These are phyloP conservation scores for Boletus coccyginus DNA, from an alignment of 768 basidiomycete genomes.

Conservation along the genomic window DNA sequence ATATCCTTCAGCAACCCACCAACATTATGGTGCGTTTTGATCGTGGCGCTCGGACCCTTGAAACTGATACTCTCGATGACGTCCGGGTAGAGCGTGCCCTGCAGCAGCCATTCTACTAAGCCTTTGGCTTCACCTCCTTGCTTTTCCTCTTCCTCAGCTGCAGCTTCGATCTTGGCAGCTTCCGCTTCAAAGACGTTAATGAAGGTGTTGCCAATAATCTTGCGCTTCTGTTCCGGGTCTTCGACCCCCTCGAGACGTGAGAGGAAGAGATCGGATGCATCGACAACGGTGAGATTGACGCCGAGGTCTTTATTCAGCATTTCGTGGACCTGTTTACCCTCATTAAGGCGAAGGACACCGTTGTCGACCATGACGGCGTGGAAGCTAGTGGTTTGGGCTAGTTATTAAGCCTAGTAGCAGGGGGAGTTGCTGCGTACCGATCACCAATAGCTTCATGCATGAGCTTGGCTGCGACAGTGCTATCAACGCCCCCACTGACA, in stretches of 20 bases:
- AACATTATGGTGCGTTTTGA: constrained; percentile 99
- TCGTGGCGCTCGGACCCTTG: constrained; percentile 98
- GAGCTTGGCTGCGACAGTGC: constrained; percentile 95
- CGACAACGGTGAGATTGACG: constrained; percentile 93
- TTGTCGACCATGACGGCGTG: constrained; percentile 99
- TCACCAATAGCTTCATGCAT: constrained; percentile 99
- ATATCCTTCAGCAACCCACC: constrained; percentile 95
- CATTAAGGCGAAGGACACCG: constrained; percentile 90
- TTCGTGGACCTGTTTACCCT: constrained; percentile 84
- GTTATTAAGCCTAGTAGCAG: background rate
- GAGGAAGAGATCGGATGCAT: constrained; percentile 93
- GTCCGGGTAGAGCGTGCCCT: constrained; percentile 97
- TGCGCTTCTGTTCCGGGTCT: constrained; percentile 95
- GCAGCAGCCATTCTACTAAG: constrained; percentile 93
- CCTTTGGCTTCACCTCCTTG: constrained; percentile 74
- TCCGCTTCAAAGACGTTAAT: constrained; percentile 98
- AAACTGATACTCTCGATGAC: constrained; percentile 99
- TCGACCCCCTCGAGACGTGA: constrained; percentile 85
- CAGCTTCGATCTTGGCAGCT: constrained; percentile 83
- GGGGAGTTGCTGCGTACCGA: constrained; percentile 49
- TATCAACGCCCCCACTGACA: constrained; percentile 96
- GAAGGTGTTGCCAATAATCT: constrained; percentile 98
- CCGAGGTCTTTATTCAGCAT: constrained; percentile 94
- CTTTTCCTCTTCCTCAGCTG: constrained; percentile 72
- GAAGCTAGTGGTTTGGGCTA: constrained; percentile 54